Evolutionary conservation across 1,284 basidiomycete genomes (phyloP).

Genomic region (Grifola frondosa): DNA sequence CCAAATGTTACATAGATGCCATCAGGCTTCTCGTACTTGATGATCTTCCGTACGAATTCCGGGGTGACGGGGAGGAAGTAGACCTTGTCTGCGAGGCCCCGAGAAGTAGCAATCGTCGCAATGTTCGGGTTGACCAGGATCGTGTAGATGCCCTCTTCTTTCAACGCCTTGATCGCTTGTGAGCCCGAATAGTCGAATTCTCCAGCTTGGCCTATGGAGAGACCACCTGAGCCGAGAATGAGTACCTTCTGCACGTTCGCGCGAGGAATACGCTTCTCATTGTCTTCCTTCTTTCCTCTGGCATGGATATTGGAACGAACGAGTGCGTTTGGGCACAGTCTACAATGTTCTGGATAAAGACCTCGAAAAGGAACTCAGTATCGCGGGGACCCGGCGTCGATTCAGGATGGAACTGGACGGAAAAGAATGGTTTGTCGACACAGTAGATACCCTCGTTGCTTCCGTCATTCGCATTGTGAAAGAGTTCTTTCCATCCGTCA

Average conservation of each 20-base stretch:
- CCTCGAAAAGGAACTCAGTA: slow-evolving; percentile 98
- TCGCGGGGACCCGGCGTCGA: slow-evolving; percentile 98
- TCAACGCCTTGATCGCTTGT: slow-evolving; percentile 98
- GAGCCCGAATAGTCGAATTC: slow-evolving; percentile 99
- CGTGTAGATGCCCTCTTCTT: slow-evolving; percentile 98
- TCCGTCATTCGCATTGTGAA: slow-evolving; percentile 95
- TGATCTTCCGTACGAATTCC: slow-evolving; percentile 97
- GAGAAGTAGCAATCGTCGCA: slow-evolving; percentile 98
- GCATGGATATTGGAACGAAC: slow-evolving; percentile 79
- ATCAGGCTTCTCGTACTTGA: slow-evolving; percentile 97
- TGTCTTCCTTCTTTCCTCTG: slow-evolving; percentile 84
- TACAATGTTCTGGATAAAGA: slow-evolving; percentile 88
- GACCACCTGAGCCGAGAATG: slow-evolving; percentile 95
- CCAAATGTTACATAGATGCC: slow-evolving; percentile 99
- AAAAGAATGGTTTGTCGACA: slow-evolving; percentile 91
- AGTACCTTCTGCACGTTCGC: slow-evolving; percentile 90
- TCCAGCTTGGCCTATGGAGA: slow-evolving; percentile 97
- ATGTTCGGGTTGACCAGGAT: slow-evolving; percentile 99
- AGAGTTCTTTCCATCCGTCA: slow-evolving; percentile 89
- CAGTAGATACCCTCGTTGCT: slow-evolving; percentile 98
- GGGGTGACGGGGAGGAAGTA: slow-evolving; percentile 99
- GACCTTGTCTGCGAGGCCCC: slow-evolving; percentile 97
- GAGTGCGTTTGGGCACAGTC: slow-evolving; percentile 73
- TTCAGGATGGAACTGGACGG: slow-evolving; percentile 99
- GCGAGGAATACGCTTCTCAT: slow-evolving; percentile 75